Base-by-base conservation (phyloP, 1,284 basidiomycete species). In the Apiotrichum montevideense region DNA sequence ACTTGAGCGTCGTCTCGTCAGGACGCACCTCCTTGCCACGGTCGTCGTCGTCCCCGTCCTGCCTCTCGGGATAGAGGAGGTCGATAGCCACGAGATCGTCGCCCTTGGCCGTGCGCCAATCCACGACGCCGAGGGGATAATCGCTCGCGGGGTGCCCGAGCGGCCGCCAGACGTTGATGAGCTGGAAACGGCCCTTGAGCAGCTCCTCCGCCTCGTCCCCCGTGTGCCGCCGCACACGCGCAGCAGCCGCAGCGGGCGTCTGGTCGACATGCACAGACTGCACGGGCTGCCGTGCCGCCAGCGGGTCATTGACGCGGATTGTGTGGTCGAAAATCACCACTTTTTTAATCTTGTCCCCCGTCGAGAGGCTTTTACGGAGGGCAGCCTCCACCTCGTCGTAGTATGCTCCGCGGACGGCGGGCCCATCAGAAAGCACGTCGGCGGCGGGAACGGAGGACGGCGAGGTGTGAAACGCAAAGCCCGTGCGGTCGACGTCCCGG, bases 121-220 rank as follows among this genome's bases (percentile, higher is more conserved):
- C 61, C 8, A 59, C 51, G 8, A 63, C 57, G 15, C 53, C 61
- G 4, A 63, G 51, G 0, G 61, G 61, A 40, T 46, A 46, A 42
- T 63, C 61, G 11, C 37, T 29, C 32, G 58, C 57, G 3, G 51
- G 40, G 42, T 60, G 53, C 0, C 47, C 57, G 13, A 63, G 53
- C 10, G 61, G 61, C 0, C 61, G 57, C 61, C 61, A 63, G 15
- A 63, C 61, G 48, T 63, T 63, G 55, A 63, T 63, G 39, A 63
- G 57, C 55, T 63, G 61, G 55, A 51, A 57, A 11, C 58, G 55
- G 35, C 56, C 51, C 47, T 57, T 46, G 21, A 63, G 56, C 5
- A 63, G 51, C 33, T 47, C 53, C 15, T 63, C 61, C 8, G 55
- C 61, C 4, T 59, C 57, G 33, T 34, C 44, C n/a, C 46, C 55